Percentiles rank a stretch among this genome's conserved stretches.
Conservation (phyloP, 257 asterid genomes). For the Nicotiana undulata region DNA sequence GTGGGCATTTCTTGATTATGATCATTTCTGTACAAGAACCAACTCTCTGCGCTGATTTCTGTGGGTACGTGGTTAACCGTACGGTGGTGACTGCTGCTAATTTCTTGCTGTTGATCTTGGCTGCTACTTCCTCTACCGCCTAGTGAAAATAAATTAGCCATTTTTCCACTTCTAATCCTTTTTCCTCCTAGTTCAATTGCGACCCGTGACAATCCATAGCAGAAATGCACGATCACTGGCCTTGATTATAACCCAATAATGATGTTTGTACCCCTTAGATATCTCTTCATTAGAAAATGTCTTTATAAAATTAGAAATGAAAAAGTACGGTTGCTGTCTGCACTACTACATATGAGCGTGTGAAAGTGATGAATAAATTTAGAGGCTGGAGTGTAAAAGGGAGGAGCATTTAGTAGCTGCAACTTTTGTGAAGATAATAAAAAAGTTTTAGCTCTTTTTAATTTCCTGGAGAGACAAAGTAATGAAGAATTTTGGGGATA, state of each 20-base stretch:
- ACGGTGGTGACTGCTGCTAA: not conserved
- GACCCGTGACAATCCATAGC: not conserved
- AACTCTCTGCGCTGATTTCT: constrained; percentile 1
- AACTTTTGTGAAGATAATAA: not conserved
- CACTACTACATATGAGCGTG: not conserved
- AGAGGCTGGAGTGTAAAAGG: not conserved
- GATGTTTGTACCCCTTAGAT: not conserved
- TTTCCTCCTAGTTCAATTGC: not conserved
- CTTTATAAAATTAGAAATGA: not conserved
- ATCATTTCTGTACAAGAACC: constrained; percentile 11
- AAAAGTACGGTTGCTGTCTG: not conserved
- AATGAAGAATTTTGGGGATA: not conserved
- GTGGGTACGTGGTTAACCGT: not conserved
- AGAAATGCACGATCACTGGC: not conserved
- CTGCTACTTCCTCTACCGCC: not conserved
- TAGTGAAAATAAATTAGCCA: constrained; percentile 16
- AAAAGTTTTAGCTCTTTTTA: not conserved
- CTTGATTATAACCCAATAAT: not conserved
- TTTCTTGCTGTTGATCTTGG: not conserved
- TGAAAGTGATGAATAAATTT: not conserved
- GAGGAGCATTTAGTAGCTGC: not conserved
- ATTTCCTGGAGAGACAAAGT: not conserved
- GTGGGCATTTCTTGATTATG: constrained; percentile 9
- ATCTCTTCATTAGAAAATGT: not conserved
- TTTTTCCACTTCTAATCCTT: not conserved